phyloP scores from a whole-genome alignment of 768 basidiomycete genomes.

The Crucibulum laeve region DNA sequence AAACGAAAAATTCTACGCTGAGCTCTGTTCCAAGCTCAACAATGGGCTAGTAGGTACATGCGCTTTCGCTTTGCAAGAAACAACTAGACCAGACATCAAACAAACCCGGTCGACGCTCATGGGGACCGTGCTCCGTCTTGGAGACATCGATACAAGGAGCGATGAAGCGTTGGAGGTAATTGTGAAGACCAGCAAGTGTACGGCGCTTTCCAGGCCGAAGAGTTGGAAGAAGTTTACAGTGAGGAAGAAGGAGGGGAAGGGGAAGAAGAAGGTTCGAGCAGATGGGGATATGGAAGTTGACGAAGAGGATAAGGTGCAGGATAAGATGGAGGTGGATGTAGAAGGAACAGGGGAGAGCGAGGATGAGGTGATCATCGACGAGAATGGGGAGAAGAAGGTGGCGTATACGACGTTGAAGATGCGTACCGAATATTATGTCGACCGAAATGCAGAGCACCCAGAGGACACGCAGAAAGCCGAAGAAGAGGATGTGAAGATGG shows the following conservation, averaged over 20 bases:
- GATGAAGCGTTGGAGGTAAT: slow-evolving; percentile 74
- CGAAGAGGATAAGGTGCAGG: slow-evolving; percentile 35
- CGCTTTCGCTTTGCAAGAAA: slow-evolving; percentile 59
- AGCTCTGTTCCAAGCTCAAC: slow-evolving; percentile 34
- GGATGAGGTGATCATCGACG: slow-evolving; percentile 29
- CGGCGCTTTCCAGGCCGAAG: slow-evolving; percentile 63
- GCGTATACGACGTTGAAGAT: slow-evolving; percentile 40
- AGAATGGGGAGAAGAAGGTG: slow-evolving; percentile 26
- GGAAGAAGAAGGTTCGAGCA: slow-evolving; percentile 22
- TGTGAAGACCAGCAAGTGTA: slow-evolving; percentile 79
- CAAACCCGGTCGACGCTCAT: slow-evolving; percentile 61
- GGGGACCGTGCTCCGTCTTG: slow-evolving; percentile 69
- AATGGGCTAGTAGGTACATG: slow-evolving; percentile 61
- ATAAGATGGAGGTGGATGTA: slow-evolving; percentile 72
- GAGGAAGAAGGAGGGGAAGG: slow-evolving; percentile 13
- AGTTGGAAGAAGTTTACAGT: slow-evolving; percentile 74
- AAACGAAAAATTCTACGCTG: slow-evolving; percentile 73
- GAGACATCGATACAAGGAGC: slow-evolving; percentile 60
- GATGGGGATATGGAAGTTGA: slow-evolving; percentile 31
- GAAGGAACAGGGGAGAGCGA: too few species aligned
- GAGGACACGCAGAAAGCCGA: slow-evolving; percentile 23
- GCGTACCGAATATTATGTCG: slow-evolving; percentile 55
- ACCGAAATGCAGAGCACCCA: too few species aligned
- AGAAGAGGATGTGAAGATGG: slow-evolving; percentile 36
- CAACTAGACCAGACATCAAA: slow-evolving; percentile 60